Conservation (phyloP, 2,329 filamentous ascomycete species). For the Colletotrichum neosansevieriae region DNA sequence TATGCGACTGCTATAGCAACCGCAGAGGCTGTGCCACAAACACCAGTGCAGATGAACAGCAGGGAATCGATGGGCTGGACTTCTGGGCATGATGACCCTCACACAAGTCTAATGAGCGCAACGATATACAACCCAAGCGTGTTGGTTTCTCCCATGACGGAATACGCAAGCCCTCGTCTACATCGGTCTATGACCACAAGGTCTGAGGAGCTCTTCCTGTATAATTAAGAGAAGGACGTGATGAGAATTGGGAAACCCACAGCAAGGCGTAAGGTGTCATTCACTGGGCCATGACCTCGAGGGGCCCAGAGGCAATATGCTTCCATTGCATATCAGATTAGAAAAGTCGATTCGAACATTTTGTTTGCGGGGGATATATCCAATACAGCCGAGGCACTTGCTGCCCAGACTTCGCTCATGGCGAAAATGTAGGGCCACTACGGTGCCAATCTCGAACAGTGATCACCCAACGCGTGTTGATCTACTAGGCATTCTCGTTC, state of each 20-base stretch:
- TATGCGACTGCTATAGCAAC: conserved; percentile 5
- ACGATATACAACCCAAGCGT: conserved; percentile 29
- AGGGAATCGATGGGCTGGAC: conserved; percentile 47
- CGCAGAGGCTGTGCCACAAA: conserved; percentile 14
- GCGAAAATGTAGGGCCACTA: too few species aligned
- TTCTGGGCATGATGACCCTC: conserved; percentile 34
- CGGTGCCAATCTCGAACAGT: conserved; percentile 11
- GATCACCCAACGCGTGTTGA: neutral
- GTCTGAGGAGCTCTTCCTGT: conserved; percentile 56
- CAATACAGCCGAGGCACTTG: conserved; percentile 7
- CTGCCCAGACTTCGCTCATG: neutral
- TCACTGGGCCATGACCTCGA: neutral
- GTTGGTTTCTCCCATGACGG: conserved; percentile 55
- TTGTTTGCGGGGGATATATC: conserved; percentile 36
- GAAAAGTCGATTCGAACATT: neutral
- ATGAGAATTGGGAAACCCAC: neutral
- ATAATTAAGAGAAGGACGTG: neutral
- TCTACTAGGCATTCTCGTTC: neutral
- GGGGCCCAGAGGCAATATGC: too few species aligned
- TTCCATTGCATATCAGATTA: too few species aligned
- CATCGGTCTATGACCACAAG: conserved; percentile 54
- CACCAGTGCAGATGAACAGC: conserved; percentile 6
- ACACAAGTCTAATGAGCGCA: conserved; percentile 34
- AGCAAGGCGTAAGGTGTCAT: conserved; percentile 19
- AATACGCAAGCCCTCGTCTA: conserved; percentile 45